phyloP scores from a whole-genome alignment of 371 early-diverging fungal genomes.

The Zopfochytrium polystomum region DNA sequence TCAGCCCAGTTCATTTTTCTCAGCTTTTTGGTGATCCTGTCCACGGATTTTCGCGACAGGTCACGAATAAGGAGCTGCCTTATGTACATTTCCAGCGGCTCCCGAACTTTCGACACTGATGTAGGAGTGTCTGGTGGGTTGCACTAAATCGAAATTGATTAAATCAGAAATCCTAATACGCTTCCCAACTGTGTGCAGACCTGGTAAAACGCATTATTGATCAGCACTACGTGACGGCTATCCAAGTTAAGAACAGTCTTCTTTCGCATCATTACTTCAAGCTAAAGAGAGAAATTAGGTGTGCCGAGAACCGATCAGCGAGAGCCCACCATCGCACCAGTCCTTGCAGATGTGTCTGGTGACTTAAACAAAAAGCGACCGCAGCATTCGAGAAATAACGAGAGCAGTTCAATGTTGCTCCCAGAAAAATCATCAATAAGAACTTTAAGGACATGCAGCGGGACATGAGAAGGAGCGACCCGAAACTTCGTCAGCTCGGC shows the following conservation, averaged over 20 bases:
- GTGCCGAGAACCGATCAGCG: neutral
- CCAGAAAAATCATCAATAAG: slow-evolving; percentile 78
- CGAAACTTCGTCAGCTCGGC: slow-evolving; percentile 90
- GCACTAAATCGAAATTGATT: slow-evolving; percentile 51
- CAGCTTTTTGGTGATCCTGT: slow-evolving; percentile 67
- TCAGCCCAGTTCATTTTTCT: slow-evolving; percentile 89
- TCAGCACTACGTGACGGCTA: slow-evolving; percentile 75
- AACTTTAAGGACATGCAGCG: slow-evolving; percentile 78
- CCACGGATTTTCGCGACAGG: slow-evolving; percentile 44
- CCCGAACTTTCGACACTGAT: slow-evolving; percentile 59
- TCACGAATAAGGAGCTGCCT: slow-evolving; percentile 82
- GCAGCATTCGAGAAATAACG: slow-evolving; percentile 81
- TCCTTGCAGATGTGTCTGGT: slow-evolving; percentile 68
- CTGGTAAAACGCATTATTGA: slow-evolving; percentile 90
- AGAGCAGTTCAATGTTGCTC: slow-evolving; percentile 80
- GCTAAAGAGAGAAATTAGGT: slow-evolving; percentile 29
- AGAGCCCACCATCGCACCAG: slow-evolving; percentile 57
- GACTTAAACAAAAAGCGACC: slow-evolving; percentile 80
- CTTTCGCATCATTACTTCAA: slow-evolving; percentile 87
- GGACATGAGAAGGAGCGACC: slow-evolving; percentile 73
- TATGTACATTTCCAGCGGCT: slow-evolving; percentile 79
- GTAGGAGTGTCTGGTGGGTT: slow-evolving; percentile 73
- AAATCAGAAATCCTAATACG: slow-evolving; percentile 18
- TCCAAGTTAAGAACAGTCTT: slow-evolving; percentile 80
- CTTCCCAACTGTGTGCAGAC: slow-evolving; percentile 24